Conservation (phyloP, 192 early-diverging fungal species). For the Entomortierella chlamydospora region DNA sequence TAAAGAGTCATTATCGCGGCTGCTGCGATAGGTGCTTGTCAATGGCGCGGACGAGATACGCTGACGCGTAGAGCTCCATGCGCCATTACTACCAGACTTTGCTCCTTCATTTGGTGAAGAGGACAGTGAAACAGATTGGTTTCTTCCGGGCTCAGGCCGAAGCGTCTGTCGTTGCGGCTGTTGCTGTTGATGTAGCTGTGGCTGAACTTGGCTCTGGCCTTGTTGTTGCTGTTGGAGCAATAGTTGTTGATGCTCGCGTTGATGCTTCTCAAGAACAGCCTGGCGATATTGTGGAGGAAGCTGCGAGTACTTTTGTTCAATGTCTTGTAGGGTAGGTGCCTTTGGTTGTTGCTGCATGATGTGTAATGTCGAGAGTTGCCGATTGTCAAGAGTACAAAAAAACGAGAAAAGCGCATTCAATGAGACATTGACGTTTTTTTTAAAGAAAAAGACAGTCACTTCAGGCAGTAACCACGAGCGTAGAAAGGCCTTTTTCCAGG, state of each 20-base stretch:
- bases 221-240: slow-evolving; percentile 23
- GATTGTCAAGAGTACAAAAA: too few relatives aligned
- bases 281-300: slow-evolving; percentile 51
- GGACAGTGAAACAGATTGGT: slow-evolving; percentile 14
- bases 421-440: too few relatives aligned
- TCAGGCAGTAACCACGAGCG: too few relatives aligned
- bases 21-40: slow-evolving; percentile 7
- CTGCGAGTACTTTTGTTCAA: slow-evolving; percentile 34
- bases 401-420: too few relatives aligned
- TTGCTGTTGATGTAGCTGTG: slow-evolving; percentile 13
- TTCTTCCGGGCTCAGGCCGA: not conserved
- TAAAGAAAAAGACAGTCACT: too few relatives aligned
- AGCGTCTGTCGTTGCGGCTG: slow-evolving; percentile 9
- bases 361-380: too few relatives aligned
- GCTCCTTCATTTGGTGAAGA: slow-evolving; percentile 12
- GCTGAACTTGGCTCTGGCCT: not conserved
- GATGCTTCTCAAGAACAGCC: slow-evolving; percentile 38
- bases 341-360: slow-evolving; percentile 11
- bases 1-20: slow-evolving; percentile 27
- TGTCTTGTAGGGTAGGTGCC: slow-evolving; percentile 28
- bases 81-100: not conserved
- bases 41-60: slow-evolving; percentile 29
- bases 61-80: slow-evolving; percentile 11
- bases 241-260: slow-evolving; percentile 26
- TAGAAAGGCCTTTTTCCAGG: too few relatives aligned